Evolutionary conservation across 331 rosid genomes (phyloP).

Genomic region (Spiraea crenata): DNA sequence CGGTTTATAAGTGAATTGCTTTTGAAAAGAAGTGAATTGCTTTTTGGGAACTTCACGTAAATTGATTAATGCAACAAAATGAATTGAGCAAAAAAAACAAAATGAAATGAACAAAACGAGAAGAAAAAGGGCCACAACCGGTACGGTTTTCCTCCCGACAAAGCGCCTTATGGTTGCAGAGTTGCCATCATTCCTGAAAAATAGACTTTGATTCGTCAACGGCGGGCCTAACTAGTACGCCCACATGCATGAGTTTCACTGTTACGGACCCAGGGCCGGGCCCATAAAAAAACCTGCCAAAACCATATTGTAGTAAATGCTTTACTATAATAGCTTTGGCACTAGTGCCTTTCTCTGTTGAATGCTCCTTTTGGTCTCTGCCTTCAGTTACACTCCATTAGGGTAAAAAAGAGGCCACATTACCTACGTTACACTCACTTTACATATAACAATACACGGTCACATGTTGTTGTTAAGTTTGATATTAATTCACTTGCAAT

Average conservation of each 20-base stretch:
- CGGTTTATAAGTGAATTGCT: no score
- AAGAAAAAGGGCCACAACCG: background rate
- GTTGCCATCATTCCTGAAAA: background rate
- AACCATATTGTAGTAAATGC: no score
- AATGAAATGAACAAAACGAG: constrained; percentile 8
- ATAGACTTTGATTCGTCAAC: background rate
- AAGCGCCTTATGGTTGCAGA: no score
- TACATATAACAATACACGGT: no score
- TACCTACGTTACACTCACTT: no score
- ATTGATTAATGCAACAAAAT: no score
- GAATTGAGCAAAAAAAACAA: no score
- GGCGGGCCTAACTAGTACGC: background rate
- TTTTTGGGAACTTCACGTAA: no score
- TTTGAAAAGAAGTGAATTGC: no score
- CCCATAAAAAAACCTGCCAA: no score
- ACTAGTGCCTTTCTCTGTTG: constrained; percentile 19
- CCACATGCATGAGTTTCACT: background rate
- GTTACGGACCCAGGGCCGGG: background rate
- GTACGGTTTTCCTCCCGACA: background rate
- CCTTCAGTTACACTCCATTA: constrained; percentile 34
- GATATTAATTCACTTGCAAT: no score
- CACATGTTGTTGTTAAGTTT: no score
- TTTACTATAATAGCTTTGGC: background rate
- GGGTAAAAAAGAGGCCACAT: background rate
- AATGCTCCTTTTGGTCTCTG: constrained; percentile 37